Percentiles rank a stretch among this genome's conserved stretches.
Conservation (phyloP, 805 yeast species). For the Metschnikowia kofuensis region DNA sequence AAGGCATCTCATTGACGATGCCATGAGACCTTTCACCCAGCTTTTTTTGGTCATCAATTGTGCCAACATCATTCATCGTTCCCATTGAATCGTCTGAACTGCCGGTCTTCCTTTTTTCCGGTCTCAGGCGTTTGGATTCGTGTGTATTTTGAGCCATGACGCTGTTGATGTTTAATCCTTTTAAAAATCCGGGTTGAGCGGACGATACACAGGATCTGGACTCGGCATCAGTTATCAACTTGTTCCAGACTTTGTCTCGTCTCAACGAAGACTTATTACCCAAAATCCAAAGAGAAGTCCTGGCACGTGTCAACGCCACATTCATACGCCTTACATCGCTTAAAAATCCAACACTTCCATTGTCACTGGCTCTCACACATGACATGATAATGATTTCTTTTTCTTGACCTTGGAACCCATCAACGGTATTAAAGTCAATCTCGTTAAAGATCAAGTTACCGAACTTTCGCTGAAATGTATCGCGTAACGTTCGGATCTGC, state of each 20-base stretch:
- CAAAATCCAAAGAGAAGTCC: slow-evolving; percentile 86
- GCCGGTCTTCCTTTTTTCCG: not conserved
- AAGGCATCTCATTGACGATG: no score
- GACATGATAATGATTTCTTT: slow-evolving; percentile 91
- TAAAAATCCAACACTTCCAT: slow-evolving; percentile 76
- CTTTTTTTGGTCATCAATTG: no score
- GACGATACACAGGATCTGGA: slow-evolving; percentile 36
- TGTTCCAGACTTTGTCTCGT: slow-evolving; percentile 69
- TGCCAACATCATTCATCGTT: no score
- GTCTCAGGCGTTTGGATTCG: not conserved
- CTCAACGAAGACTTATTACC: slow-evolving; percentile 72
- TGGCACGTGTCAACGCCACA: slow-evolving; percentile 93
- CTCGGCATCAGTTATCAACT: slow-evolving; percentile 64
- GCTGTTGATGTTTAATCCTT: slow-evolving; percentile 2
- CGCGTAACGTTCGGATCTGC: slow-evolving; percentile 62
- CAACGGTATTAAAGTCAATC: slow-evolving; percentile 91
- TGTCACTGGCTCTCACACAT: slow-evolving; percentile 84
- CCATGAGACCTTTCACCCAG: no score
- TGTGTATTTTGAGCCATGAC: not conserved
- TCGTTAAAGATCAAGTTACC: slow-evolving; percentile 63
- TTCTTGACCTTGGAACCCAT: slow-evolving; percentile 98
- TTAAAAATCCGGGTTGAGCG: slow-evolving; percentile 38
- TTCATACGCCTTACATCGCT: slow-evolving; percentile 94
- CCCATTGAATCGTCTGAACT: no score
- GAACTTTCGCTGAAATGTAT: slow-evolving; percentile 52